Evolutionary conservation across 2,329 filamentous ascomycete species (phyloP), one percentile per base, ranked within the genome.

Genomic region (Periconia sp.): DNA sequence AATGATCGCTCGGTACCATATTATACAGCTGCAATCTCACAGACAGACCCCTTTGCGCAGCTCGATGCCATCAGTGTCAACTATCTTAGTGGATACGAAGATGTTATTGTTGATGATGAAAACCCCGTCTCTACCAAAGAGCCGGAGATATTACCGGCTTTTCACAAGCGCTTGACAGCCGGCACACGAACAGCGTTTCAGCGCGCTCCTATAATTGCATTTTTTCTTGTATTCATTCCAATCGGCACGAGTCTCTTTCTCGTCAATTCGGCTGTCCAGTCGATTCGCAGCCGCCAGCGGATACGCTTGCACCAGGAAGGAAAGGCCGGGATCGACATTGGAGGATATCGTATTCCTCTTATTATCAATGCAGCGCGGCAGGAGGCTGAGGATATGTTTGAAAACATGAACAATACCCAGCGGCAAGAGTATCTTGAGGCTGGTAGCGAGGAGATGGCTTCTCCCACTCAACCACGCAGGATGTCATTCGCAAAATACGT

Each of bases 1-100:
- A 96, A 96, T 68, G 92, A 97, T 72, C 79, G 85, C 40, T 89
- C 83, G 31, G 89, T 89, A 4, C 83, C 86, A 1, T 89, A 88
- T 71, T 96, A 92, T 66, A 96, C 92, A 0, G 89, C 90, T 0
- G 79, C 78, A 15, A 89, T 96, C 32, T 79, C 85, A 17, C 85
- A 84, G 59, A 87, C 79, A 0, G 89, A 97, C 59, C 92, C 91
- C 0, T 97, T 84, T 62, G 78, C 78, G 0, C 78, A 91, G 51
- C 64, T 87, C 12, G 80, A 85, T 15, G 81, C 79, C 4, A 67
- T 92, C 47, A 83, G 86, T 16, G 75, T 90, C 54, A 89, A 89
- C 61, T 95, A 87, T 57, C 66, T 92, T 1, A 72, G 83, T 23
- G 89, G 86, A 17, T 92, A 89, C 57, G 83, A 86, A 26, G 78